Evolutionary conservation across 2,329 filamentous ascomycete species (phyloP), one percentile per base, ranked within the genome.

Genomic region (Catunica adiposa): DNA sequence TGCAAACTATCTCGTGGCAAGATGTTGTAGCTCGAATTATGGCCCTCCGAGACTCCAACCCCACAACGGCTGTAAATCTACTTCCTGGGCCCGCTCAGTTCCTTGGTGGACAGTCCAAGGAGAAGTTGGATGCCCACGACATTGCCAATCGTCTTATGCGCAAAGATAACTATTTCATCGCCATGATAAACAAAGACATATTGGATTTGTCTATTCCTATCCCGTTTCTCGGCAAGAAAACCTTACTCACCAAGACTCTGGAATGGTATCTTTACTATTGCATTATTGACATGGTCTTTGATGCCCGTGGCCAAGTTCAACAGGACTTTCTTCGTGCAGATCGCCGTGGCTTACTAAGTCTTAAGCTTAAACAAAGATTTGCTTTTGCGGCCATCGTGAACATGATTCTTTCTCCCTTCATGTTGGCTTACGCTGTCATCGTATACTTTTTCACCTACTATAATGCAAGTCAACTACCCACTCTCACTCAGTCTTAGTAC

Each of bases 61-160:
- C 89, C n/a, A 81, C 84, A 59, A 95, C 89, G 15, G 77, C 78
- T 8, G 73, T 69, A 8, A 78, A 76, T 57, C 70, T 80, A 58
- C 73, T 75, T 0, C 69, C 70, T 2, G 69, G 68, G 4, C 69
- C 78, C 57, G 73, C 76, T 2, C 70, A 68, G n/a, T 80, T 73
- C 61, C 75, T 90, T 60, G 85, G 86, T 48, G 89, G 82, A 58
- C 88, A 94, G 65, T 94, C 88, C 22, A 94, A 96, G 66, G 88
- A 97, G 69, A 79, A 90, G 60, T 82, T 98, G 62, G 92, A 96
- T 68, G 92, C 92, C 9, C 88, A 96, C 63, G 92, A 96, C 64
- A 97, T 98, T 66, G 92, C 92, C 5, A 98, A 97, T 65, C 81
- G 92, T 31, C 71, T 98, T 48, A 97, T 98, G 92, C 83, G 92